phyloP scores from a whole-genome alignment of 371 early-diverging fungal species.

The Smittium culicis region DNA sequence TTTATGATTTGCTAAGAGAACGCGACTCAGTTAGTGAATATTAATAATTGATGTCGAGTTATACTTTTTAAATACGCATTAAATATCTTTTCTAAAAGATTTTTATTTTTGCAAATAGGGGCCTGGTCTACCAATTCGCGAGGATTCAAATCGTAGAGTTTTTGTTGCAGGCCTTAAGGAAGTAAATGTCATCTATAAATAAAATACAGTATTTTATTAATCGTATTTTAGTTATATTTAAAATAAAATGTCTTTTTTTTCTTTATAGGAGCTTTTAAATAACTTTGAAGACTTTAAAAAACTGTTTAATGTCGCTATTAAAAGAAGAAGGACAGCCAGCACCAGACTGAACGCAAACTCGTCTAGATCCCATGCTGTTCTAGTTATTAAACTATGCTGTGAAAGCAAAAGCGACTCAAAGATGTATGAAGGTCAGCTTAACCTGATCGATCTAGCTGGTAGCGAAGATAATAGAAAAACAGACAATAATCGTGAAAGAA shows the following conservation, averaged over 20 bases:
- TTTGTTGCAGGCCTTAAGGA: constrained; percentile 42
- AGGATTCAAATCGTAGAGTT: constrained; percentile 36
- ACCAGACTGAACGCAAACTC: constrained; percentile 50
- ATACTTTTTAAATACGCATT: no score
- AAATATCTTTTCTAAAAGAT: no score
- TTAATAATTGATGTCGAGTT: no score
- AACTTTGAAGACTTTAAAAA: constrained; percentile 37
- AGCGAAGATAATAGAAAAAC: constrained; percentile 61
- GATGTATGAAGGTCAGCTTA: constrained; percentile 34
- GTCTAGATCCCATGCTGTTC: constrained; percentile 49
- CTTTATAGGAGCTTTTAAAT: constrained; percentile 18
- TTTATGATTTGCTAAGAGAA: constrained; percentile 38
- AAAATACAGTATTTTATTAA: no score
- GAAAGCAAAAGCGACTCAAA: constrained; percentile 11
- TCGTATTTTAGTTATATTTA: no score
- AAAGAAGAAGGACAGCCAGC: constrained; percentile 44
- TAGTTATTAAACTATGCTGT: constrained; percentile 31
- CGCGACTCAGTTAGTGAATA: not conserved
- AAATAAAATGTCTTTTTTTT: no score
- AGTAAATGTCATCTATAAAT: no score
- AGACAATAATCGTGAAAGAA: constrained; percentile 41
- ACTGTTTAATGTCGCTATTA: constrained; percentile 33
- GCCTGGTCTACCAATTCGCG: constrained; percentile 35
- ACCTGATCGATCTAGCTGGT: constrained; percentile 60
- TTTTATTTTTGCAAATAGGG: constrained; percentile 1